Conservation (phyloP, 1,139 yeast species). For the Kodamaea arcana region DNA sequence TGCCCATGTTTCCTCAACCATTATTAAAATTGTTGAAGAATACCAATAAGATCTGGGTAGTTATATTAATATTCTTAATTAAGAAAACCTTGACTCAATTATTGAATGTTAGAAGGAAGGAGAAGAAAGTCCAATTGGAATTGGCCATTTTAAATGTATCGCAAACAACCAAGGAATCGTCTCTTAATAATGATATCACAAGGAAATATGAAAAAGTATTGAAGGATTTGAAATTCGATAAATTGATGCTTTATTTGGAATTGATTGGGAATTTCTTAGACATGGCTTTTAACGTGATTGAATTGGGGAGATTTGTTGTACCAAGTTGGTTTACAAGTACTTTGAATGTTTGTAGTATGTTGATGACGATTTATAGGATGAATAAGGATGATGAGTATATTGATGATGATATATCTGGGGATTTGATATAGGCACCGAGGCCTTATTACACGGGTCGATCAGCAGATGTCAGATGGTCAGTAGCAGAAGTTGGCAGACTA, state of each 20-base stretch:
- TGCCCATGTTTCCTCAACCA: constrained; percentile 40
- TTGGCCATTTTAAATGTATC: constrained; percentile 27
- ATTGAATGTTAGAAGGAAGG: constrained; percentile 38
- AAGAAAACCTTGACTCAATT: constrained; percentile 43
- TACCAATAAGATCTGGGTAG: constrained; percentile 45
- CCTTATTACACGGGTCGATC: too few species aligned
- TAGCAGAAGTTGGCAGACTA: too few species aligned
- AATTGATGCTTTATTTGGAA: constrained; percentile 41
- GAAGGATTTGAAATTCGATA: constrained; percentile 43
- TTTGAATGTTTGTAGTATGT: constrained; percentile 44
- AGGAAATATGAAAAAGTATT: constrained; percentile 39
- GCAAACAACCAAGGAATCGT: constrained; percentile 13
- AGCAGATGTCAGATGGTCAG: too few species aligned
- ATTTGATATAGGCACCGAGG: constrained; percentile 33
- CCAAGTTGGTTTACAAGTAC: constrained; percentile 45
- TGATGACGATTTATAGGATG: constrained; percentile 49
- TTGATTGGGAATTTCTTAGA: constrained; percentile 44
- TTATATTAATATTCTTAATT: constrained; percentile 39
- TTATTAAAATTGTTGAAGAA: constrained; percentile 33
- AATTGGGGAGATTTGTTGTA: constrained; percentile 32
- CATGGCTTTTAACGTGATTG: constrained; percentile 40
- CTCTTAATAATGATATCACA: constrained; percentile 26
- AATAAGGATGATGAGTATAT: constrained; percentile 48
- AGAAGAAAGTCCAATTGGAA: constrained; percentile 36
- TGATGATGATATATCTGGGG: constrained; percentile 46